Evolutionary conservation across 176 grass and related monocot genomes (phyloP).

Genomic region (Paspalum notatum): DNA sequence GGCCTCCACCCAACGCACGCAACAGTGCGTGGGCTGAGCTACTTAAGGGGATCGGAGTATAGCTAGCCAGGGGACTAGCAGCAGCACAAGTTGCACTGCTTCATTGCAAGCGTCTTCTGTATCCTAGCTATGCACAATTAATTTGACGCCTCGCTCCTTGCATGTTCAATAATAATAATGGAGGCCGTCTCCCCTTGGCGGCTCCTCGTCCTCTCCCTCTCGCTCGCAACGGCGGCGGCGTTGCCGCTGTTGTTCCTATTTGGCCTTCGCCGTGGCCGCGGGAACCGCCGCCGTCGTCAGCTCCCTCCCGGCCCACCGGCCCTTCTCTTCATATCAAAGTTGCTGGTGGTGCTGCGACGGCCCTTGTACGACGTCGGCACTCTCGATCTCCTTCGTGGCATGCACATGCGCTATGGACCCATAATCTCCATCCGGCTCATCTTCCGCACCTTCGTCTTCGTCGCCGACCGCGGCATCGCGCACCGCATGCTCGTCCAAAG

Average conservation of each 20-base stretch:
- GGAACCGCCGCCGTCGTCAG: neutral
- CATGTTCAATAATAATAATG: neutral
- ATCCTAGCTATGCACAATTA: too few relatives aligned
- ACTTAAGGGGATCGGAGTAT: too few relatives aligned
- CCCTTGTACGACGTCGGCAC: conserved; percentile 43
- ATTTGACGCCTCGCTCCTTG: too few relatives aligned
- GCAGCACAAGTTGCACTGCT: too few relatives aligned
- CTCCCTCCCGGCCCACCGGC: conserved; percentile 51
- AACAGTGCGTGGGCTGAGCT: too few relatives aligned
- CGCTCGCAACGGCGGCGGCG: neutral
- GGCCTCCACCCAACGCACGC: too few relatives aligned
- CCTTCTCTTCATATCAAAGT: conserved; percentile 37
- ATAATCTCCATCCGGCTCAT: conserved; percentile 48
- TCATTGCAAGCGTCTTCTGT: too few relatives aligned
- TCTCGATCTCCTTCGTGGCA: conserved; percentile 15
- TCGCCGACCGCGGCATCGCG: conserved; percentile 49
- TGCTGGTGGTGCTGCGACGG: conserved; percentile 27
- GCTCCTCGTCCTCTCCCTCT: neutral
- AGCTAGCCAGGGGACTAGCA: too few relatives aligned
- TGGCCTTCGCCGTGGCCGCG: neutral
- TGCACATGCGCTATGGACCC: conserved; percentile 47
- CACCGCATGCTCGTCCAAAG: conserved; percentile 53
- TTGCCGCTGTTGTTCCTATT: neutral
- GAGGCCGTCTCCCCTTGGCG: neutral
- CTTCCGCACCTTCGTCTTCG: conserved; percentile 51